These are phyloP conservation scores for Paraphysoderma sedebokerense DNA, from an alignment of 371 early-diverging fungal genomes.

Conservation along the genomic window DNA sequence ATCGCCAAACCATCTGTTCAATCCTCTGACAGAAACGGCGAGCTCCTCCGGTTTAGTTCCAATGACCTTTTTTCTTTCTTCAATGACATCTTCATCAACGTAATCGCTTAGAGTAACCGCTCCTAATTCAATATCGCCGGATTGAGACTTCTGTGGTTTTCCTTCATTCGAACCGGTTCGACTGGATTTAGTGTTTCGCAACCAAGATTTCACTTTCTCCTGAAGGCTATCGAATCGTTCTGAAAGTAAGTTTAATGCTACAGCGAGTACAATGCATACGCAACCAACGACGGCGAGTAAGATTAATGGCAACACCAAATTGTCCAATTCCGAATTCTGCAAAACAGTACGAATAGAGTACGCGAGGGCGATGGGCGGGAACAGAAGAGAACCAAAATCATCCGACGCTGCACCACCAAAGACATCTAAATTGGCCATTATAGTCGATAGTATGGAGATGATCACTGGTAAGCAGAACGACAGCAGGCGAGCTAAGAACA, in stretches of 20 bases:
- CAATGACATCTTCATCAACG: conserved; percentile 41
- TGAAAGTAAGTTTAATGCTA: too few species aligned
- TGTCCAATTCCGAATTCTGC: background rate
- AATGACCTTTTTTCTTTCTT: too few species aligned
- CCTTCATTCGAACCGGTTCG: too few species aligned
- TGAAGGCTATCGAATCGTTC: too few species aligned
- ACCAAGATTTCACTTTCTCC: too few species aligned
- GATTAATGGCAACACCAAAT: background rate
- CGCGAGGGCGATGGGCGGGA: background rate
- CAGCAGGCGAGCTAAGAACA: background rate
- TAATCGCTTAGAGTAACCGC: too few species aligned
- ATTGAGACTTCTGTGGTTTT: too few species aligned
- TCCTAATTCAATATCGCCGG: too few species aligned
- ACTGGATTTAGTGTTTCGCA: too few species aligned
- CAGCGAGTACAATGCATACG: background rate
- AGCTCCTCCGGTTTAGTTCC: too few species aligned
- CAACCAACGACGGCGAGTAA: background rate
- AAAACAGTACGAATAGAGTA: background rate
- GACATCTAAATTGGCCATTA: background rate
- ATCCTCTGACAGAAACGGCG: too few species aligned
- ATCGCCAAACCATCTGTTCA: too few species aligned
- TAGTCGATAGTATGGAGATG: background rate
- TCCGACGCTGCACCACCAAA: background rate
- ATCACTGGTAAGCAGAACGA: background rate
- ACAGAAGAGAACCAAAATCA: background rate